These are phyloP conservation scores for Panus rudis DNA, from an alignment of 768 basidiomycete genomes.

Conservation along the genomic window DNA sequence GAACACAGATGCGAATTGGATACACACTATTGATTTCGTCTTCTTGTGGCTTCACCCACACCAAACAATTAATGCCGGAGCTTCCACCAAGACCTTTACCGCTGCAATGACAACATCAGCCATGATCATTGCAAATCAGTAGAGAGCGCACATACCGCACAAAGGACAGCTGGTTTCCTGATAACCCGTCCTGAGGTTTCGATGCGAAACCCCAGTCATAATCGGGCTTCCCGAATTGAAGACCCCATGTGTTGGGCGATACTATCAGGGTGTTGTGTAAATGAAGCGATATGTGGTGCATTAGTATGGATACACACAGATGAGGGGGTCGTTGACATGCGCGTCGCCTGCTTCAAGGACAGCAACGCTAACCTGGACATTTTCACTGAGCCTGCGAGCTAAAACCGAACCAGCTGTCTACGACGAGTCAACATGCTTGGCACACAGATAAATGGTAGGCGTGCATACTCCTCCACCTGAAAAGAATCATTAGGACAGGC, in stretches of 20 bases:
- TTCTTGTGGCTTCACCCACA: conserved; percentile 3
- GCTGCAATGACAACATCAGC: neutral
- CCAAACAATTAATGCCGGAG: conserved; percentile 7
- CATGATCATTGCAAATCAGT: neutral
- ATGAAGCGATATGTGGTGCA: too few species aligned
- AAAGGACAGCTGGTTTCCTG: neutral
- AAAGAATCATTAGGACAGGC: neutral
- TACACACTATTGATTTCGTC: conserved; percentile 5
- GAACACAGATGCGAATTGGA: neutral
- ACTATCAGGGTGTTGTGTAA: too few species aligned
- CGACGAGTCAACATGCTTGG: neutral
- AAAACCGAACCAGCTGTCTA: conserved; percentile 31
- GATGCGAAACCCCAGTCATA: conserved; percentile 15
- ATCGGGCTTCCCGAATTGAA: conserved; percentile 9
- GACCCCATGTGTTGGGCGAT: too few species aligned
- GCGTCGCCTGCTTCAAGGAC: conserved; percentile 26
- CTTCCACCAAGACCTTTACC: conserved; percentile 11
- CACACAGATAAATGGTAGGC: neutral
- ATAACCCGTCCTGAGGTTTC: neutral
- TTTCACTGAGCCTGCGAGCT: conserved; percentile 31
- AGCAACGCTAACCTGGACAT: conserved; percentile 27
- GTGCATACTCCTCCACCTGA: neutral
- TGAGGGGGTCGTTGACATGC: conserved; percentile 9
- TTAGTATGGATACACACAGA: too few species aligned
- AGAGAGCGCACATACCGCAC: too few species aligned